These are phyloP conservation scores for Casaregolazyma suthepensis DNA, from an alignment of 1,139 yeast species.

Conservation along the genomic window DNA sequence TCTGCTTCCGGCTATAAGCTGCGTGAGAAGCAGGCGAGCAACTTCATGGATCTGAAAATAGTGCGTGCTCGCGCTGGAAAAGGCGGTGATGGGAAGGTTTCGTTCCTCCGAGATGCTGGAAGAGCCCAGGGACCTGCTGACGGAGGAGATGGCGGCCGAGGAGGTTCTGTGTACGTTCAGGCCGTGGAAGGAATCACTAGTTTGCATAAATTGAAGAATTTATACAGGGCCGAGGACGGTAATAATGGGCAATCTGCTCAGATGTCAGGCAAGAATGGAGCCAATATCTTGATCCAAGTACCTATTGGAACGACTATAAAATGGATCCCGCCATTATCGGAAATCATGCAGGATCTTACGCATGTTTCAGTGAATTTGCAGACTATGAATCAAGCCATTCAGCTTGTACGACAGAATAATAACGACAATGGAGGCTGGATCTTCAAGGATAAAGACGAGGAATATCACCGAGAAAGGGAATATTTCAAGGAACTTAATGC, in stretches of 20 bases:
- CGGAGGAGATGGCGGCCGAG: slow-evolving; percentile 97
- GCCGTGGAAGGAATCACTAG: slow-evolving; percentile 62
- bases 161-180: slow-evolving; percentile 79
- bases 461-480: slow-evolving; percentile 55
- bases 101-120: slow-evolving; percentile 83
- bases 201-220: slow-evolving; percentile 59
- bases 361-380: slow-evolving; percentile 10
- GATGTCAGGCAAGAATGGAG: slow-evolving; percentile 77
- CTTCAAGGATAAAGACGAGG: slow-evolving; percentile 67
- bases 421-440: slow-evolving; percentile 80
- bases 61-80: slow-evolving; percentile 66
- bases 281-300: slow-evolving; percentile 70
- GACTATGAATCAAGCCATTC: slow-evolving; percentile 19
- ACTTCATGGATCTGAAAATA: slow-evolving; percentile 54
- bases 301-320: slow-evolving; percentile 86
- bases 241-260: slow-evolving; percentile 66
- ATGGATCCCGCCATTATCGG: slow-evolving; percentile 77
- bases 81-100: slow-evolving; percentile 86
- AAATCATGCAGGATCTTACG: slow-evolving; percentile 10
- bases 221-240: slow-evolving; percentile 70
- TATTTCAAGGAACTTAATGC: slow-evolving; percentile 60
- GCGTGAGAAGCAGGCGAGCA: slow-evolving; percentile 21
- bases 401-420: slow-evolving; percentile 54
- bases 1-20: slow-evolving; percentile 23
- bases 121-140: slow-evolving; percentile 89